Conservation (phyloP, 2,329 filamentous ascomycete genomes). For the Fusarium sp. region DNA sequence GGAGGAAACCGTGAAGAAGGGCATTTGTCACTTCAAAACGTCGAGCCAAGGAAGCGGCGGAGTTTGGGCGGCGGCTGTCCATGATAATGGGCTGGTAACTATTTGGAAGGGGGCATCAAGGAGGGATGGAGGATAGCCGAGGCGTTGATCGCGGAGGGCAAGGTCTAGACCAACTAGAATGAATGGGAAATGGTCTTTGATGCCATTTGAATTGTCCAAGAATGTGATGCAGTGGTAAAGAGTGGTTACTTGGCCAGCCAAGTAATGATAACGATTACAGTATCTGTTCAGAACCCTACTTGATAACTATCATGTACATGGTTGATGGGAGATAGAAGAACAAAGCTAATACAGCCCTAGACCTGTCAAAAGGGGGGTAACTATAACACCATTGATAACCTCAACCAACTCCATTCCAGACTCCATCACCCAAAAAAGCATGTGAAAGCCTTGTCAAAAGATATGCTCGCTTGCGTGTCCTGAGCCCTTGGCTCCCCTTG, state of each 20-base stretch:
- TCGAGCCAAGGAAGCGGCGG: neutral
- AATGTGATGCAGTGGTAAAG: neutral
- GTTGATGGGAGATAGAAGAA: neutral
- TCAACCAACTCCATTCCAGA: neutral
- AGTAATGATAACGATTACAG: neutral
- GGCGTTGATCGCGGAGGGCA: constrained; percentile 6
- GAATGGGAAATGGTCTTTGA: constrained; percentile 26
- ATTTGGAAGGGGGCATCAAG: neutral
- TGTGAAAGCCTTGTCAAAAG: neutral
- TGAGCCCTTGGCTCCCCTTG: neutral
- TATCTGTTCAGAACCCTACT: neutral
- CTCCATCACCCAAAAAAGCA: neutral
- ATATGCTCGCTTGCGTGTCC: neutral
- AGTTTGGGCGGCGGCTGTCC: neutral
- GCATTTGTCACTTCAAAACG: neutral
- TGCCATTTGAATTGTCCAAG: neutral
- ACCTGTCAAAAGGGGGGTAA: neutral
- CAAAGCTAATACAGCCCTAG: neutral
- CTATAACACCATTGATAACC: neutral
- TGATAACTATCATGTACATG: neutral
- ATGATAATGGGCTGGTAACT: neutral
- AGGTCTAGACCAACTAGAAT: constrained; percentile 35
- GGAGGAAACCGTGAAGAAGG: neutral
- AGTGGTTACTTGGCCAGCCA: neutral
- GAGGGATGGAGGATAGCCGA: neutral